These are phyloP conservation scores for Emericellopsis terricola DNA, from an alignment of 495 filamentous ascomycete genomes.

Conservation along the genomic window DNA sequence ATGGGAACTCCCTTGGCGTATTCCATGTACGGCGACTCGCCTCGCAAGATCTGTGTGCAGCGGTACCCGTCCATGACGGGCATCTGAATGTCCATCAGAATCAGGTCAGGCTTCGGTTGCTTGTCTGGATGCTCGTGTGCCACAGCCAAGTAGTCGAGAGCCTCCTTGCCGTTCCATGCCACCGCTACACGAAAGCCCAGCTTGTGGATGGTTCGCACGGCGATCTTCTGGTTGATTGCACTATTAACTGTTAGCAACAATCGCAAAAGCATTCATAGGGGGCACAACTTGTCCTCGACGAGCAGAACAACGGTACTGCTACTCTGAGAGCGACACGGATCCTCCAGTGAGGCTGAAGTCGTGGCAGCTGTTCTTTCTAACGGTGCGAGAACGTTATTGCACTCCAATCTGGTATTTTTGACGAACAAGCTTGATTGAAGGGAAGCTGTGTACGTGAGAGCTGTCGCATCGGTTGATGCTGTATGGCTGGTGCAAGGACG, in stretches of 20 bases:
- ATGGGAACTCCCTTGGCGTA: constrained; percentile 31
- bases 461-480: too few species aligned
- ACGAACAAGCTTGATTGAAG: too few species aligned
- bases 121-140: too few species aligned
- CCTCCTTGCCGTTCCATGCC: background rate
- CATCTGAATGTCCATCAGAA: constrained; percentile 94
- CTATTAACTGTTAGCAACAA: background rate
- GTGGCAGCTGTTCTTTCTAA: constrained; percentile 74
- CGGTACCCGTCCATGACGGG: constrained; percentile 55
- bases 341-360: constrained; percentile 83
- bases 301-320: background rate
- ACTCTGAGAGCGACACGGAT: constrained; percentile 36
- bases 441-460: too few species aligned
- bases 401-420: background rate
- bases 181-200: background rate
- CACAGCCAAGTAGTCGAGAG: too few species aligned
- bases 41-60: constrained; percentile 30
- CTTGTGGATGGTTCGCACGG: background rate
- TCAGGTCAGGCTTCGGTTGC: constrained; percentile 68
- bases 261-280: background rate
- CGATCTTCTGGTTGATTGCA: background rate
- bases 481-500: background rate
- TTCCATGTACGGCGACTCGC: constrained; percentile 15
- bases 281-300: background rate
- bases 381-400: constrained; percentile 52